These are phyloP conservation scores for Fusarium kyushuense DNA, from an alignment of 2,329 filamentous ascomycete genomes.

Conservation along the genomic window DNA sequence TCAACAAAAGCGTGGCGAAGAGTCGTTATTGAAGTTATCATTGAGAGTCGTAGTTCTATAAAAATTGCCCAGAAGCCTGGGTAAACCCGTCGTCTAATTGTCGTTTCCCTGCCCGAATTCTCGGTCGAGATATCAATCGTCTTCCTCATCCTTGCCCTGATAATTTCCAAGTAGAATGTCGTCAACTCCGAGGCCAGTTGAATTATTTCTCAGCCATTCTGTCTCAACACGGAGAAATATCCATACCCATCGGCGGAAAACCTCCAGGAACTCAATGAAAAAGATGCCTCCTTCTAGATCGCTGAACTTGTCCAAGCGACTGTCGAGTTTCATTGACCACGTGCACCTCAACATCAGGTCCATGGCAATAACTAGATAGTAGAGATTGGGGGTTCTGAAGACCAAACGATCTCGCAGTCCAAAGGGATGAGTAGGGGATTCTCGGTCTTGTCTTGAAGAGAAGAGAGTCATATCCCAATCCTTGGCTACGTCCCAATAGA, in stretches of 20 bases:
- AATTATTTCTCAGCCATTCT: constrained; percentile 79
- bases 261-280: constrained; percentile 85
- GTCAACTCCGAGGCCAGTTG: constrained; percentile 67
- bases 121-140: constrained; percentile 48
- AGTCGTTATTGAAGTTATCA: constrained; percentile 22
- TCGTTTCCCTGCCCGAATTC: constrained; percentile 1
- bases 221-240: constrained; percentile 96
- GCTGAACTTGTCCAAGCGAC: constrained; percentile 83
- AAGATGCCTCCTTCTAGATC: constrained; percentile 93
- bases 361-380: constrained; percentile 83
- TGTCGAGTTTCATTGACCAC: constrained; percentile 89
- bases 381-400: constrained; percentile 78
- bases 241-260: constrained; percentile 93
- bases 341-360: constrained; percentile 88
- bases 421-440: constrained; percentile 75
- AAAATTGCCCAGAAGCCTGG: constrained; percentile 33
- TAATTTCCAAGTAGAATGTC: constrained; percentile 83
- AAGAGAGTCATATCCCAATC: constrained; percentile 97
- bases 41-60: constrained; percentile 39
- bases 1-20: constrained; percentile 25
- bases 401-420: constrained; percentile 81
- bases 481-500: constrained; percentile 97
- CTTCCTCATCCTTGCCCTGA: constrained; percentile 67
- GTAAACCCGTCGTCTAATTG: constrained; percentile 21
- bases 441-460: constrained; percentile 67